Percentiles rank a stretch among this genome's conserved stretches.
Conservation (phyloP, 805 yeast genomes). For the Limtongia smithiae region DNA sequence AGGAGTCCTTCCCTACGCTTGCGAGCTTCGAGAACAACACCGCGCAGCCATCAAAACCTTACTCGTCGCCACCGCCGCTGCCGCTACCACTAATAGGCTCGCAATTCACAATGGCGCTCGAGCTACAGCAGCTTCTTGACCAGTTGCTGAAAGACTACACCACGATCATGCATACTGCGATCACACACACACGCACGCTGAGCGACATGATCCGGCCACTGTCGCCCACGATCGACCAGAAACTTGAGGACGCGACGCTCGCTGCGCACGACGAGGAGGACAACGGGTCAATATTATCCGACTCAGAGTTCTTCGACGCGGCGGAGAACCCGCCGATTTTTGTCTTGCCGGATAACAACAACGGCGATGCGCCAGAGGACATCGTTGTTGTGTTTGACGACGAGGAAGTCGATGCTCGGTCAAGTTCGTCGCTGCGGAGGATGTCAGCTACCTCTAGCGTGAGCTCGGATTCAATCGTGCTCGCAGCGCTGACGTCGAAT, state of each 20-base stretch:
- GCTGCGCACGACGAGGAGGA: slow-evolving; percentile 8
- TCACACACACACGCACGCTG: too few species aligned
- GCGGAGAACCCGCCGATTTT: slow-evolving; percentile 43
- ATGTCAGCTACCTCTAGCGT: slow-evolving; percentile 1
- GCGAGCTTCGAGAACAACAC: neutral
- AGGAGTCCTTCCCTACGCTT: neutral
- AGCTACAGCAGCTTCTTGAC: slow-evolving; percentile 10
- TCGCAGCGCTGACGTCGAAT: slow-evolving; percentile 6
- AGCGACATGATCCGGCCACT: too few species aligned
- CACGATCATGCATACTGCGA: neutral
- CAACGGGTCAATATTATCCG: slow-evolving; percentile 19
- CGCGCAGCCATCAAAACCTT: neutral
- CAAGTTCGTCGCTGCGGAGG: slow-evolving; percentile 8
- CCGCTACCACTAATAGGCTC: neutral
- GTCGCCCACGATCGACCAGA: neutral
- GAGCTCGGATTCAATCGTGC: slow-evolving; percentile 2
- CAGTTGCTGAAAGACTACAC: slow-evolving; percentile 9
- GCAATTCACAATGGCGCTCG: slow-evolving; percentile 4
- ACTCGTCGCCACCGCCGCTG: neutral
- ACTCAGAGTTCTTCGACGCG: slow-evolving; percentile 61
- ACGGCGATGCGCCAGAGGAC: slow-evolving; percentile 48
- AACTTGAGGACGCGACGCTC: neutral
- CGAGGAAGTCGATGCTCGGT: slow-evolving; percentile 28
- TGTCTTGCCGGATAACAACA: slow-evolving; percentile 34
- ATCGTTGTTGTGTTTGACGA: slow-evolving; percentile 54